phyloP scores from a whole-genome alignment of 2,329 filamentous ascomycete genomes.

The Aspergillus hortae region DNA sequence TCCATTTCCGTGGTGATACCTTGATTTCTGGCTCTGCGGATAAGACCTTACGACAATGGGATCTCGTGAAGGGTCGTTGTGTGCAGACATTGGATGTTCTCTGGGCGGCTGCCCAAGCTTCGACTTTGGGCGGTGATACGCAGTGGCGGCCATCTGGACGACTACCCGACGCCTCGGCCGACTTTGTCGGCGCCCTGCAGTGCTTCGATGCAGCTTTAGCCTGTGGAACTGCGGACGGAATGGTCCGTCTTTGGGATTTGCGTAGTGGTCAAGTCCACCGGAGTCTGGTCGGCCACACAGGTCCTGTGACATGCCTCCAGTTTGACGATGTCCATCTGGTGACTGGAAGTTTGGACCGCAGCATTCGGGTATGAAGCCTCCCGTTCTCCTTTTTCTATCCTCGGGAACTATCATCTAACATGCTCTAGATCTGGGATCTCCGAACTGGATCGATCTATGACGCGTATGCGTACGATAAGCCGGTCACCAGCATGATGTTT shows the following conservation, averaged over 20 bases:
- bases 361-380: slow-evolving; percentile 73
- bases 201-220: slow-evolving; percentile 95
- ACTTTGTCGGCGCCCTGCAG: slow-evolving; percentile 92
- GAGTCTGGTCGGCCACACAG: slow-evolving; percentile 92
- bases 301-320: slow-evolving; percentile 87
- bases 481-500: slow-evolving; percentile 96
- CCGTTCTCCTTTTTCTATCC: neutral
- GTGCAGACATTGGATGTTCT: slow-evolving; percentile 96
- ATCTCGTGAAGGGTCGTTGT: slow-evolving; percentile 93
- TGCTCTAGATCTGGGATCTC: slow-evolving; percentile 87
- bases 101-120: slow-evolving; percentile 93
- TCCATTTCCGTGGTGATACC: slow-evolving; percentile 85
- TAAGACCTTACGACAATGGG: slow-evolving; percentile 97
- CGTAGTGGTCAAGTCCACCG: slow-evolving; percentile 95
- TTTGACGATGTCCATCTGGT: slow-evolving; percentile 96
- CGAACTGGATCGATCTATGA: slow-evolving; percentile 93
- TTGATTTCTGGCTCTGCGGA: slow-evolving; percentile 94
- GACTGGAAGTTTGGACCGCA: slow-evolving; percentile 87
- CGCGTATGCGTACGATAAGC: slow-evolving; percentile 89
- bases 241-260: slow-evolving; percentile 96
- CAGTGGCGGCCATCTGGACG: slow-evolving; percentile 69
- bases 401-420: slow-evolving; percentile 18
- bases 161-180: slow-evolving; percentile 64
- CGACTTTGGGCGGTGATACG: slow-evolving; percentile 58
- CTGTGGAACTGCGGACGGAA: slow-evolving; percentile 93